Evolutionary conservation across 345 rosid species (phyloP).

Genomic region (Brassica juncea): DNA sequence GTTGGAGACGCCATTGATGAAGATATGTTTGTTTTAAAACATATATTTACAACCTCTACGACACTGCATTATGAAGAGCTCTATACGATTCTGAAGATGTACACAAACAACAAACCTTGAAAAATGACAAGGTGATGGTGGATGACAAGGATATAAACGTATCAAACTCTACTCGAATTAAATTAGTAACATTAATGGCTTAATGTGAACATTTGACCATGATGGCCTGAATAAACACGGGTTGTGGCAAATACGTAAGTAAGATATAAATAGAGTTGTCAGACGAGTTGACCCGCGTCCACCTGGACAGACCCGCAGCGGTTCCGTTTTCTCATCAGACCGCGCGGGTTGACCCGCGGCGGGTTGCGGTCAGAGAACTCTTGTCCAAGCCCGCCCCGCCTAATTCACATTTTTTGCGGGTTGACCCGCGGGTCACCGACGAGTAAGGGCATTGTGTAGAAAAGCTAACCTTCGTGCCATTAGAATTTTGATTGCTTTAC

Average conservation of each 20-base stretch:
- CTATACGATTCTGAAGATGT: not conserved
- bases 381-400: too few relatives aligned
- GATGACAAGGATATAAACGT: not conserved
- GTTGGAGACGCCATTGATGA: slow-evolving; percentile 38
- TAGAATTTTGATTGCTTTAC: too few relatives aligned
- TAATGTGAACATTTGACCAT: not conserved
- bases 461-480: too few relatives aligned
- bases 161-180: not conserved
- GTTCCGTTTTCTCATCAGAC: too few relatives aligned
- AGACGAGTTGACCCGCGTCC: too few relatives aligned
- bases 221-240: not conserved
- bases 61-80: not conserved
- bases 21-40: not conserved
- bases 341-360: too few relatives aligned
- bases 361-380: too few relatives aligned
- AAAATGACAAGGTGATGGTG: not conserved
- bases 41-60: not conserved
- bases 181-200: not conserved
- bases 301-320: too few relatives aligned
- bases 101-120: not conserved
- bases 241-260: not conserved
- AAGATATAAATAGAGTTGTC: not conserved
- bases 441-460: too few relatives aligned
- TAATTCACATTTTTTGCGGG: too few relatives aligned
- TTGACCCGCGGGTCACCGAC: too few relatives aligned